Conservation (phyloP, 495 filamentous ascomycete species). For the Polyplosphaeria fusca region DNA sequence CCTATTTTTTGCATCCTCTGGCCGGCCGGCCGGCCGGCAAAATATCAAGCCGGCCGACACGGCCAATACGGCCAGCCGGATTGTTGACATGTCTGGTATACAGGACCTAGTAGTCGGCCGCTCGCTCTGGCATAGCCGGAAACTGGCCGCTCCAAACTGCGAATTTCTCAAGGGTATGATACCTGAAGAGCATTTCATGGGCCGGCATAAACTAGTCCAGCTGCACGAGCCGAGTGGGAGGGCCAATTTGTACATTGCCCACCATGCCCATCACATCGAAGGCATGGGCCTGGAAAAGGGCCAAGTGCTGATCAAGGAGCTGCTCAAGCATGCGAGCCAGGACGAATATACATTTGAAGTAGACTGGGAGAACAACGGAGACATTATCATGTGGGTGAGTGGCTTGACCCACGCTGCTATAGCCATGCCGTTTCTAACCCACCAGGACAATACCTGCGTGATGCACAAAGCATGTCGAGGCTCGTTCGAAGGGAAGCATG, state of each 20-base stretch:
- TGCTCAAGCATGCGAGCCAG: constrained; percentile 50
- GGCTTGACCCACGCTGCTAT: too few species aligned
- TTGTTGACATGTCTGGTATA: too few species aligned
- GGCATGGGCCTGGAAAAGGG: constrained; percentile 40
- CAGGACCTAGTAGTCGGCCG: constrained; percentile 53
- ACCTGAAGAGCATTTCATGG: constrained; percentile 44
- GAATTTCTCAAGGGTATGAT: constrained; percentile 49
- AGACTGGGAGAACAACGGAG: constrained; percentile 48
- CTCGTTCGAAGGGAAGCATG: constrained; percentile 49
- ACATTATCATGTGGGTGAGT: constrained; percentile 61
- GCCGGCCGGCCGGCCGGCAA: too few species aligned
- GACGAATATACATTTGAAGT: constrained; percentile 48
- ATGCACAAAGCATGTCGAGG: constrained; percentile 38
- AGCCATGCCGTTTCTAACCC: neutral
- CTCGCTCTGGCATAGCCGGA: constrained; percentile 53
- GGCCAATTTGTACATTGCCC: constrained; percentile 55
- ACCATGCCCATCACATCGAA: constrained; percentile 57
- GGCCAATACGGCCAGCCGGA: too few species aligned
- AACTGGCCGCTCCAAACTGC: constrained; percentile 48
- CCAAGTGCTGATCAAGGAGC: constrained; percentile 41
- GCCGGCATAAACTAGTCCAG: constrained; percentile 51
- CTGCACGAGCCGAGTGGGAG: constrained; percentile 51
- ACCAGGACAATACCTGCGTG: constrained; percentile 15
- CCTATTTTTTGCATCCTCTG: too few species aligned
- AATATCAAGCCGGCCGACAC: too few species aligned